Evolutionary conservation across 345 rosid species (phyloP).

Genomic region (Arabis alpina): DNA sequence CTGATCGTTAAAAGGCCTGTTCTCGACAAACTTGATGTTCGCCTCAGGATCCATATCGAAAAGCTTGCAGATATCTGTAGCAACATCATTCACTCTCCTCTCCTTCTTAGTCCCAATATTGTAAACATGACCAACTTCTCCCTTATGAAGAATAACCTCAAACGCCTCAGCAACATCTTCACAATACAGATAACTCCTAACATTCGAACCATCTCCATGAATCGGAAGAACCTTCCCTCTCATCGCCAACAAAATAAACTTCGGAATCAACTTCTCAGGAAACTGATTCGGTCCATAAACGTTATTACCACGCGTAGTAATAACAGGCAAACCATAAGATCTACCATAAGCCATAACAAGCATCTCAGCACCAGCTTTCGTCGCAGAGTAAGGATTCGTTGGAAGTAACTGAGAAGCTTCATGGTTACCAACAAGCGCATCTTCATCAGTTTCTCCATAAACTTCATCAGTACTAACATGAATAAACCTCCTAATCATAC

Average conservation of each 20-base stretch:
- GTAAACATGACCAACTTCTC: conserved; percentile 91
- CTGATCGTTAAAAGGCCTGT: conserved; percentile 89
- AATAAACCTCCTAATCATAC: conserved; percentile 84
- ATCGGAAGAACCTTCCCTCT: conserved; percentile 67
- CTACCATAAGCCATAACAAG: conserved; percentile 97
- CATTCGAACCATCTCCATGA: conserved; percentile 89
- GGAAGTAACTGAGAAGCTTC: conserved; percentile 99
- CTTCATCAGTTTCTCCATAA: conserved; percentile 92
- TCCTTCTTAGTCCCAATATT: conserved; percentile 90
- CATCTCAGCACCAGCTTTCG: conserved; percentile 94
- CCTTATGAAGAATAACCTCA: conserved; percentile 86
- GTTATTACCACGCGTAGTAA: conserved; percentile 91
- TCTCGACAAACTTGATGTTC: conserved; percentile 76
- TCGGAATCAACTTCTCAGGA: conserved; percentile 89
- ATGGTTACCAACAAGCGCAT: conserved; percentile 88
- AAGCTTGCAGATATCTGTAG: conserved; percentile 73
- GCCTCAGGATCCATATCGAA: conserved; percentile 67
- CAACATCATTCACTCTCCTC: conserved; percentile 90
- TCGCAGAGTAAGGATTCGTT: conserved; percentile 88
- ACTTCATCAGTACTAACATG: conserved; percentile 96
- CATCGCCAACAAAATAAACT: conserved; percentile 83
- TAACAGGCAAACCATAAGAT: conserved; percentile 88
- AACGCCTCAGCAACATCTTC: conserved; percentile 96
- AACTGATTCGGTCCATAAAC: conserved; percentile 91
- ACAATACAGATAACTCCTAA: conserved; percentile 79